phyloP scores from a whole-genome alignment of 176 grass and related monocot species.

The Oryza rufipogon region DNA sequence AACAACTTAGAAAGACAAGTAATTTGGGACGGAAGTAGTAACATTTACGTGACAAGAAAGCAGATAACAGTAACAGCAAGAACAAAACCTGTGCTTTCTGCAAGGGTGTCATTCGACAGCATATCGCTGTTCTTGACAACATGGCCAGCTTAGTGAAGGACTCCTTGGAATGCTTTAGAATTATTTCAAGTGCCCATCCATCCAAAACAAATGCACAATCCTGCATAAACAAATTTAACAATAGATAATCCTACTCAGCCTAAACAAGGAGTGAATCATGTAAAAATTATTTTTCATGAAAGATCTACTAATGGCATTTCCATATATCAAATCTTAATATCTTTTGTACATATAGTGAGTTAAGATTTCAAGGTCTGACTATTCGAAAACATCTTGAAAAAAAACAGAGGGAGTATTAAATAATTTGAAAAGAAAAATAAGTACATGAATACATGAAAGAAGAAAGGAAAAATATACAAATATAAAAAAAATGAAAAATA shows the following conservation, averaged over 20 bases:
- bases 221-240: constrained; percentile 54
- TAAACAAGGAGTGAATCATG: constrained; percentile 28
- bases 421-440: background rate
- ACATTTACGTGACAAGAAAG: constrained; percentile 29
- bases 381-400: background rate
- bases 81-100: constrained; percentile 86
- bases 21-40: too few species aligned
- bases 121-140: constrained; percentile 90
- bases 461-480: background rate
- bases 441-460: background rate
- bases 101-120: constrained; percentile 82
- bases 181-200: constrained; percentile 91
- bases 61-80: background rate
- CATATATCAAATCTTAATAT: too few species aligned
- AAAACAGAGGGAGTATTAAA: background rate
- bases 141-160: constrained; percentile 74
- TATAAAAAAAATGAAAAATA: background rate
- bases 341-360: too few species aligned
- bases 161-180: constrained; percentile 76
- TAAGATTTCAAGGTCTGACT: background rate
- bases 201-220: constrained; percentile 88
- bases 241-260: background rate
- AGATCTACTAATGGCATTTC: too few species aligned
- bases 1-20: too few species aligned
- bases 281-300: background rate